Percentiles rank a stretch among this genome's conserved stretches.
Evolutionary conservation across 495 filamentous ascomycete species (phyloP).

Genomic region (Penicillium flavigenum): DNA sequence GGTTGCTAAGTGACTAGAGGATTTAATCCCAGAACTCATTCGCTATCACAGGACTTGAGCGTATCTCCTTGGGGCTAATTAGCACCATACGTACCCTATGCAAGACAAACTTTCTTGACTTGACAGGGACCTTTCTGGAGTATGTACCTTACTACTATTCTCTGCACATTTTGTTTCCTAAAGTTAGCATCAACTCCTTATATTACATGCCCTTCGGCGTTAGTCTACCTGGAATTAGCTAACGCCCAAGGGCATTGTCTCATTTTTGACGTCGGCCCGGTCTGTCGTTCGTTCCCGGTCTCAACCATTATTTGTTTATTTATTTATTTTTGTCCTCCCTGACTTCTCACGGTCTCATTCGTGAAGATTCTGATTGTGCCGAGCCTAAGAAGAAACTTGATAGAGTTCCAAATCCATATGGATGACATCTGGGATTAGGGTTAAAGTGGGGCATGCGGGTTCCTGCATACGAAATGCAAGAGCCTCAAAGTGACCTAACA

Average conservation of each 20-base stretch:
- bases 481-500: neutral
- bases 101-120: neutral
- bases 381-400: neutral
- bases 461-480: neutral
- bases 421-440: neutral
- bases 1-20: neutral
- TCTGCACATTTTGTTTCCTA: neutral
- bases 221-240: neutral
- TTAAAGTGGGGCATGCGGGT: neutral
- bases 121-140: neutral
- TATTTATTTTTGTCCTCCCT: neutral
- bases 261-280: neutral
- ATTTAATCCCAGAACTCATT: too few relatives aligned
- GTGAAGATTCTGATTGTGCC: neutral
- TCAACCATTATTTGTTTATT: neutral
- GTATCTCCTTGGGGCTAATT: neutral
- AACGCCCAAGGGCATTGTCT: neutral
- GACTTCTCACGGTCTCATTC: neutral
- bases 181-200: neutral
- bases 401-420: neutral
- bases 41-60: neutral
- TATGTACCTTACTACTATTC: neutral
- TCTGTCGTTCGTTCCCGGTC: neutral
- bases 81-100: neutral
- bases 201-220: neutral